Percentiles rank a stretch among this genome's conserved stretches.
These are phyloP conservation scores for Phytophthora macrochlamydospora DNA, from an alignment of 352 stramenopile genomes.

Conservation along the genomic window DNA sequence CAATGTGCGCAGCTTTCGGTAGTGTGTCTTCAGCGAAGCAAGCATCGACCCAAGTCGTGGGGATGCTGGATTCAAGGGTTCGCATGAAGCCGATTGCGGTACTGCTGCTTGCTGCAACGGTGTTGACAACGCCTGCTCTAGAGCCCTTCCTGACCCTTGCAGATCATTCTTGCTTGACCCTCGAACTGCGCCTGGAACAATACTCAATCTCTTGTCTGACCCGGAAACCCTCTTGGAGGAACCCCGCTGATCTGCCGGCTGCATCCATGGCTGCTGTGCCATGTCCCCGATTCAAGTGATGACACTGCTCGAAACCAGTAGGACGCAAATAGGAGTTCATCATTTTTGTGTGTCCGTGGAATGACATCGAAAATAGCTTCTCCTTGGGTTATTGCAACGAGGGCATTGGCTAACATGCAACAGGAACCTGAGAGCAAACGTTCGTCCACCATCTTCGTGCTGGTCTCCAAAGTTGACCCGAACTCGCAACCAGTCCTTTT, in stretches of 20 bases:
- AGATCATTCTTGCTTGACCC: slow-evolving; percentile 16
- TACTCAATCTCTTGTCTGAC: slow-evolving; percentile 9
- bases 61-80: not conserved
- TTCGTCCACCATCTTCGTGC: slow-evolving; percentile 38
- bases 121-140: not conserved
- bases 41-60: slow-evolving; percentile 45
- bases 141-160: slow-evolving; percentile 12
- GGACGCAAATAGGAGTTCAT: slow-evolving; percentile 27
- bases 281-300: not conserved
- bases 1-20: slow-evolving; percentile 70
- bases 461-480: slow-evolving; percentile 60
- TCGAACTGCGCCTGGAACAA: slow-evolving; percentile 16
- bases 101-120: no score
- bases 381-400: not conserved
- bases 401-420: slow-evolving; percentile 14
- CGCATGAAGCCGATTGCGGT: no score
- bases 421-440: slow-evolving; percentile 27
- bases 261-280: slow-evolving; percentile 21
- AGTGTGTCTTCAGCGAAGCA: slow-evolving; percentile 67
- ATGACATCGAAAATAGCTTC: not conserved
- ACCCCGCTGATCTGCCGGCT: slow-evolving; percentile 14
- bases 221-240: slow-evolving; percentile 19
- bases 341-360: not conserved
- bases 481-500: slow-evolving; percentile 47
- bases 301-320: slow-evolving; percentile 15